These are phyloP conservation scores for Musa schizocarpa DNA, from an alignment of 176 grass and related monocot species.

Conservation along the genomic window DNA sequence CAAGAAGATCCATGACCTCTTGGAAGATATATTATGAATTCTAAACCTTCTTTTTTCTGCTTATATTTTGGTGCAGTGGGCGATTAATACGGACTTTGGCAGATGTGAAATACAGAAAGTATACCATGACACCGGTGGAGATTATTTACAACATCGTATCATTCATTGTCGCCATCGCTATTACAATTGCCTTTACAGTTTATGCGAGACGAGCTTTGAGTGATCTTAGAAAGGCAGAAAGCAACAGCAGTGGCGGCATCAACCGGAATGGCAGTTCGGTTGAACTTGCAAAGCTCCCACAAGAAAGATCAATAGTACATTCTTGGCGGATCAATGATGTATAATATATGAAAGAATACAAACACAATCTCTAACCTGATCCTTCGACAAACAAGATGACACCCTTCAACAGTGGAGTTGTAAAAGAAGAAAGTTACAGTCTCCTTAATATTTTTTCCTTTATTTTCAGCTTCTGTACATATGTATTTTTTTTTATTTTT, in stretches of 20 bases:
- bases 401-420: neutral
- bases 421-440: neutral
- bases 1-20: too few species aligned
- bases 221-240: slow-evolving; percentile 31
- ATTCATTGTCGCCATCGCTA: slow-evolving; percentile 29
- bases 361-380: neutral
- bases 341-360: neutral
- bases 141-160: slow-evolving; percentile 75
- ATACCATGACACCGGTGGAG: slow-evolving; percentile 72
- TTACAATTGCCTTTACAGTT: slow-evolving; percentile 57
- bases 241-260: slow-evolving; percentile 5
- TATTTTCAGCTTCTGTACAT: neutral
- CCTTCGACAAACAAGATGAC: neutral
- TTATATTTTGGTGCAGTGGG: slow-evolving; percentile 42
- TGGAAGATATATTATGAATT: neutral
- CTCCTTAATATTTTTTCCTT: neutral
- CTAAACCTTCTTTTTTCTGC: slow-evolving; percentile 7
- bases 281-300: slow-evolving; percentile 29
- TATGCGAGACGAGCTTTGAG: slow-evolving; percentile 63
- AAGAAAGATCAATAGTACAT: slow-evolving; percentile 29
- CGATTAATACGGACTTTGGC: slow-evolving; percentile 67
- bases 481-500: neutral
- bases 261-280: neutral
- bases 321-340: slow-evolving; percentile 34
- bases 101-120: slow-evolving; percentile 53